Evolutionary conservation across 2,329 filamentous ascomycete genomes (phyloP).

Genomic region (Colletotrichum trifolii): DNA sequence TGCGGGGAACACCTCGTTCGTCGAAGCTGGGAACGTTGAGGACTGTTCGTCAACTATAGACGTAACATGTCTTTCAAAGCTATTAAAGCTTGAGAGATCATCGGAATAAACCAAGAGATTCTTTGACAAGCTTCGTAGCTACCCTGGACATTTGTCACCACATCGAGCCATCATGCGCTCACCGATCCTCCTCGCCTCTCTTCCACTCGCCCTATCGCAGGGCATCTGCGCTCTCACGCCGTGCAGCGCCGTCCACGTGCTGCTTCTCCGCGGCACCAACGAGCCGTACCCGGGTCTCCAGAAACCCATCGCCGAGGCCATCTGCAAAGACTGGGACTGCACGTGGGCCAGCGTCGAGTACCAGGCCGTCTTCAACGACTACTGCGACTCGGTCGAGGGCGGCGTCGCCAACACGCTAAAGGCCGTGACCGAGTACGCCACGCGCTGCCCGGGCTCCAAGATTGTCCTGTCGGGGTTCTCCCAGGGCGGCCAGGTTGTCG

Average conservation of each 20-base stretch:
- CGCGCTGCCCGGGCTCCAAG: constrained; percentile 50
- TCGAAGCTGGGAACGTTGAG: no score
- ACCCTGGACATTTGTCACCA: background rate
- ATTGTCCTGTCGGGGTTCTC: constrained; percentile 54
- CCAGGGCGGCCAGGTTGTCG: constrained; percentile 52
- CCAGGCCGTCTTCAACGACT: constrained; percentile 19
- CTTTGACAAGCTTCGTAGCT: background rate
- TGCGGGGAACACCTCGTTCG: no score
- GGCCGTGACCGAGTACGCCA: constrained; percentile 52
- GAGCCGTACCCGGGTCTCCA: constrained; percentile 21
- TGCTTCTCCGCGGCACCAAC: constrained; percentile 17
- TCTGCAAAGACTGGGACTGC: constrained; percentile 23
- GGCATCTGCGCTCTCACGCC: constrained; percentile 8
- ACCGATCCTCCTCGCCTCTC: background rate
- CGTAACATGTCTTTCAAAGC: no score
- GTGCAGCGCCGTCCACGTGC: constrained; percentile 22
- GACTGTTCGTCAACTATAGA: no score
- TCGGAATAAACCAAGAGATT: no score
- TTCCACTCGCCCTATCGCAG: constrained; percentile 4
- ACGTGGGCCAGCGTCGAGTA: constrained; percentile 17
- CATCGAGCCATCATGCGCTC: background rate
- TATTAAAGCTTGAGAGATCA: no score
- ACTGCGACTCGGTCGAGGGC: constrained; percentile 38
- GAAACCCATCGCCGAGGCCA: constrained; percentile 21
- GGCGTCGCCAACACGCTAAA: constrained; percentile 47